Evolutionary conservation across 345 rosid genomes (phyloP).

Genomic region (Clausena lansium): DNA sequence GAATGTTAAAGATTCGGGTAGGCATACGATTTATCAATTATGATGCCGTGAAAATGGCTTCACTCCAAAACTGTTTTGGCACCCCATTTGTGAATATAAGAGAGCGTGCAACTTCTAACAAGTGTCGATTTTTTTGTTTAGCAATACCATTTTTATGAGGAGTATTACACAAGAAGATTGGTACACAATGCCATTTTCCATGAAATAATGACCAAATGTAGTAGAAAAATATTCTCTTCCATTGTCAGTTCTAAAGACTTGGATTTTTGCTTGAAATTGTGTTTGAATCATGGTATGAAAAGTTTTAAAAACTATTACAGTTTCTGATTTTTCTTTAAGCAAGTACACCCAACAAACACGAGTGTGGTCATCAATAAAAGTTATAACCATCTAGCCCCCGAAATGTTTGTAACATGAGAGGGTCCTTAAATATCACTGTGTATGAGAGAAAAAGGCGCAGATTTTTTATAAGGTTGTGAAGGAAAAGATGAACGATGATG

Average conservation of each 20-base stretch:
- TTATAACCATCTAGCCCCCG: neutral
- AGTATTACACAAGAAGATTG: neutral
- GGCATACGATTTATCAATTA: neutral
- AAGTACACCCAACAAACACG: conserved; percentile 1
- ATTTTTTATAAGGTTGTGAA: neutral
- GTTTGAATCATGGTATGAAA: neutral
- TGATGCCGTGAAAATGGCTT: neutral
- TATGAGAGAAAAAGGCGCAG: neutral
- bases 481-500: neutral
- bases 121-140: neutral
- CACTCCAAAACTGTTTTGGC: neutral
- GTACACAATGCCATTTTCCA: neutral
- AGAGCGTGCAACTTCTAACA: neutral
- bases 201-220: neutral
- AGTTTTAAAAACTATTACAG: neutral
- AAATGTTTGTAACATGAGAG: neutral
- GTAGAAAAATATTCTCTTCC: neutral
- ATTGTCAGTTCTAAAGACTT: neutral
- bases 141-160: neutral
- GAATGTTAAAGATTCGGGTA: neutral
- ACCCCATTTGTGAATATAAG: neutral
- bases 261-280: conserved; percentile 2
- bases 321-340: neutral
- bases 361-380: conserved; percentile 9
- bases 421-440: conserved; percentile 6